Evolutionary conservation across 805 yeast genomes (phyloP), one percentile per base, ranked within the genome.

Genomic region (Lipomyces spencermartinsiae): DNA sequence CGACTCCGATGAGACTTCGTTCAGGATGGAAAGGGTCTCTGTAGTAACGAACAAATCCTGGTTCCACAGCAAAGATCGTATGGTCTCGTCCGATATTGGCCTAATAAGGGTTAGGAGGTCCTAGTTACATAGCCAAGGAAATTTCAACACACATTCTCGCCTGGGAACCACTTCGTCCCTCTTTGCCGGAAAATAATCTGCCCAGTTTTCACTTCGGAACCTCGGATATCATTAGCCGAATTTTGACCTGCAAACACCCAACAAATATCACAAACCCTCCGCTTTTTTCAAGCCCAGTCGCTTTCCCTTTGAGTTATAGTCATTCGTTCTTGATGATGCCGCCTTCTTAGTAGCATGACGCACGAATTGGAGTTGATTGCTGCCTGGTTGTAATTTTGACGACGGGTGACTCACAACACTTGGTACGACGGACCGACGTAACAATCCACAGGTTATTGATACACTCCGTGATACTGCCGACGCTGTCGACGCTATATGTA

Each of bases 1-100:
- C 93, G 51, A 95, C 88, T 53, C 99, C 99, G 71, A 93, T 90
- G 76, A 91, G 92, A 76, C 88, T 90, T 77, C 98, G 87, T 77
- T 87, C 86, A 56, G 98, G 98, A 76, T 95, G 98, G 84, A 95
- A 95, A 4, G 99, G 98, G 81, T 95, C 97, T 69, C 89, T 81
- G 79, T 95, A 95, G 80, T 86, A 95, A 71, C 96, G 86, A 37
- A 94, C 98, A 78, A 83, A 92, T 33, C 99, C 99, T 2, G 97
- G 97, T 77, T 95, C 98, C 46, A 83, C 75, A 2, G 99, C 97
- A 78, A 83, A 92, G 39, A 95, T 85, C 1, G 99, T 94, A 78
- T 93, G 98, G 78, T 95, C 98, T 75, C 87, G 89, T 71, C 99
- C 99, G 69, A 94, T 91, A 8, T 78, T 79, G 3, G 77, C 64